Base-by-base conservation (phyloP, 768 basidiomycete genomes). In the Porphyrellus cyaneotinctus region DNA sequence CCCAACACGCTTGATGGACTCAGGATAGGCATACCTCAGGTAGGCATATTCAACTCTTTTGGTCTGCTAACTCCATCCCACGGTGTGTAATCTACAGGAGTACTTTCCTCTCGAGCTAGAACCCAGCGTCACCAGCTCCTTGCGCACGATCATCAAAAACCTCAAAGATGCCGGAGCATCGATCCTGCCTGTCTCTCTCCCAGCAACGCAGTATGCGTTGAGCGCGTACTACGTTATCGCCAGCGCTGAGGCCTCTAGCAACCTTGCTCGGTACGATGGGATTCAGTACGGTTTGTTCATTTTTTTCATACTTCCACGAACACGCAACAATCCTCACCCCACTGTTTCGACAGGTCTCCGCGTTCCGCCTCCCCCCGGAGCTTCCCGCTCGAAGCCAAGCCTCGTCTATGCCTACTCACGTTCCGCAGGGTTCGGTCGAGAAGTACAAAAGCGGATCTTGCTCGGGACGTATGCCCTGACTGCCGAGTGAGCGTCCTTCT, bases 221-320 rank as follows among this genome's bases (percentile, higher is more conserved):
- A 91, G 92, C 50, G 88, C 93, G 13, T 98, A 98, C 74, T 98
- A 97, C 63, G 90, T 97, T n/a, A 78, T 98, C 15, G 89, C 95
- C 1, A 89, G 85, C 54, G 94, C 95, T 0, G 95, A 97, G 65
- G 95, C 95, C 0, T 88, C 89, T 55, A 94, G 91, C 52, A 97
- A 95, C 63, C 73, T 98, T 51, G 91, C 90, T 5, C 75, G 93
- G 36, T 98, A 87, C 63, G 92, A 95, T 43, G 95, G 95, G 0
- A 79, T 94, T 2, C 80, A 87, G 60, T 97, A 85, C 63, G 95
- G 94, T 83, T 45, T n/a, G 69, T 51, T 31, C 70, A 52, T 6
- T 26, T 20, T 33, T 30, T 17, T 14, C 18, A 20, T 15, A 14
- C n/a, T 18, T 26, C 69, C 23, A 28, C 4, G 37, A 28, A 17